Evolutionary conservation across 768 basidiomycete genomes (phyloP), one percentile per base, ranked within the genome.

Genomic region (Tylopilus felleus): DNA sequence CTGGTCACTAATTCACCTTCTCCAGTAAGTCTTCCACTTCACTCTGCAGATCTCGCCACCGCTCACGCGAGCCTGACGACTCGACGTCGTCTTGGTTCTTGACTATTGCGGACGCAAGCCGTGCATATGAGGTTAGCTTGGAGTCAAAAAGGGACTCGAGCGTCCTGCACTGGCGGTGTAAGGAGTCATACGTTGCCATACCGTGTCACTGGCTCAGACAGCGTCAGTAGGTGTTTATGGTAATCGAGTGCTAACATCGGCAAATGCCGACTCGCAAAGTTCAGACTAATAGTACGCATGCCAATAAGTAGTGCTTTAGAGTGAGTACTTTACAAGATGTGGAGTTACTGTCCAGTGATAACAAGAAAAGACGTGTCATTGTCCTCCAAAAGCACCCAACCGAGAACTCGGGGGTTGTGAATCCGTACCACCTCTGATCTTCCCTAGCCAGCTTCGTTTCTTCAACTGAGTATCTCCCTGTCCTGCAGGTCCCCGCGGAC

Each of bases 91-190:
- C 63, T 39, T 77, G 71, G 56, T 80, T 71, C 40, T 71, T 76
- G 13, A 82, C 80, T 57, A 87, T 78, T 28, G 77, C 77, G 5
- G 88, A 81, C 8, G 90, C 93, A 39, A 97, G 77, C 61, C 92
- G 90, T 19, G 92, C 84, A 72, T 98, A 98, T 10, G 91, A 79
- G 1, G 92, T 92, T 28, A 99, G 79, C 69, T 97, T 96, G 29
- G 88, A 75, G 66, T 97, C 93, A 58, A 98, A 89, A 22, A 93
- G 80, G 43, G 93, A 92, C 68, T 98, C 96, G 25, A 98, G 83
- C 5, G 94, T 94, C 63, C 95, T 80, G 73, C 92, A 92, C 71
- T 96, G 93, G 50, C 93, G 77, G 64, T 97, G 90, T 29, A 98
- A 79, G 51, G 87, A 82, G 62, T 98, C 96, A 75, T 94, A 95